These are phyloP conservation scores for Populus hybrid DNA, from an alignment of 441 rosid species.

Conservation along the genomic window DNA sequence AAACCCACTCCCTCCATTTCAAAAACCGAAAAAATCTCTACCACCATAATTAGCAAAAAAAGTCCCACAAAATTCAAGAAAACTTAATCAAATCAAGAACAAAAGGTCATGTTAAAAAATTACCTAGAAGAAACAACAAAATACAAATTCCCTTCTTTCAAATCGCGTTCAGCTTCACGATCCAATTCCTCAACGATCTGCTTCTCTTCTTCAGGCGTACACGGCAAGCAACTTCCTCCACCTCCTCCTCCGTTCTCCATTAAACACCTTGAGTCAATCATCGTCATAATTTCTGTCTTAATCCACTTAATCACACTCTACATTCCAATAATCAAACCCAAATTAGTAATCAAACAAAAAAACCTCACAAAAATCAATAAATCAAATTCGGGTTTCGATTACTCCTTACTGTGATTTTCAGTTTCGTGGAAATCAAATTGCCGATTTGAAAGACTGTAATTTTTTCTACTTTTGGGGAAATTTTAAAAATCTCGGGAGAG, in stretches of 20 bases:
- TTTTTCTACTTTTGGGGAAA: too few relatives aligned
- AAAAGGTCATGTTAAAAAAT: neutral
- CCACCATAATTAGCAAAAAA: neutral
- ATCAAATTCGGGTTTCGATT: too few relatives aligned
- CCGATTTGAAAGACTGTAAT: too few relatives aligned
- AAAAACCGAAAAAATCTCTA: neutral
- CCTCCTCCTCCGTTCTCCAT: constrained; percentile 18
- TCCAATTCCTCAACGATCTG: constrained; percentile 52
- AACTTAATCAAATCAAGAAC: neutral
- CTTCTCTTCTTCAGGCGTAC: constrained; percentile 63
- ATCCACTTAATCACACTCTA: neutral
- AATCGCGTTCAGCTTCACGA: constrained; percentile 48
- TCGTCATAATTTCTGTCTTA: neutral
- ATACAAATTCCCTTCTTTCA: constrained; percentile 10
- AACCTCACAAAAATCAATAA: too few relatives aligned
- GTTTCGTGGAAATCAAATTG: too few relatives aligned
- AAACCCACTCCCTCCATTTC: neutral
- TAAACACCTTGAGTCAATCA: neutral
- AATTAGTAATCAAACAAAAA: neutral
- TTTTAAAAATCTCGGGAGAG: too few relatives aligned
- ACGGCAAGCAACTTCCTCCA: constrained; percentile 45
- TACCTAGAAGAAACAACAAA: too few relatives aligned
- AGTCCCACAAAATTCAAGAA: neutral
- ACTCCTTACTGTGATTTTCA: too few relatives aligned
- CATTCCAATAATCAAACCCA: neutral